Conservation (phyloP, 192 early-diverging fungal genomes). For the Entomortierella chlamydospora region DNA sequence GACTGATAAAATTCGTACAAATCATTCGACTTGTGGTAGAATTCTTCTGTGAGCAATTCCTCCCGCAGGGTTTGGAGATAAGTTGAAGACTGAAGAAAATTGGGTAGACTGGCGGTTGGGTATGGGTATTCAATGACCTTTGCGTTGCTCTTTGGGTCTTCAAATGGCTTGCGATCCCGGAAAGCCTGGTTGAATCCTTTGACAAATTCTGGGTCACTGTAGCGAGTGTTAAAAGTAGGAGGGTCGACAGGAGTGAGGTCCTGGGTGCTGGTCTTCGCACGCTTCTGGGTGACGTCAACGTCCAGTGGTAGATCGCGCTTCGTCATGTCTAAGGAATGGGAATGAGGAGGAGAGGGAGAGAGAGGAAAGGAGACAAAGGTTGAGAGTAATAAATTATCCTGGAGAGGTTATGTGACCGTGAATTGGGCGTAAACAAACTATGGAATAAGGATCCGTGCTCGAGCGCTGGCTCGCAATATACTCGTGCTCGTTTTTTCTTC, state of each 20-base stretch:
- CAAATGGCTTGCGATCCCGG: constrained; percentile 28
- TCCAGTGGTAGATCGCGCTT: constrained; percentile 22
- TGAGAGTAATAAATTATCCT: not conserved
- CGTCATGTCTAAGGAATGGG: constrained; percentile 22
- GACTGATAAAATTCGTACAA: constrained; percentile 79
- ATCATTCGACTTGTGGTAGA: constrained; percentile 70
- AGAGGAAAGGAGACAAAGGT: not conserved
- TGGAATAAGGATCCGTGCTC: not conserved
- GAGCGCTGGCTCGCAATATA: too few species aligned
- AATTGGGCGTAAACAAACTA: constrained; percentile 14
- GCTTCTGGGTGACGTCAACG: constrained; percentile 14
- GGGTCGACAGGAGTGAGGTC: constrained; percentile 8
- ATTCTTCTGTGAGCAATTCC: constrained; percentile 50
- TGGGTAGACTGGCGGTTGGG: constrained; percentile 43
- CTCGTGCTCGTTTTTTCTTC: not conserved
- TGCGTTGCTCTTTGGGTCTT: constrained; percentile 34
- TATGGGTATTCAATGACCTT: constrained; percentile 43
- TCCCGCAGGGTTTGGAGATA: constrained; percentile 54
- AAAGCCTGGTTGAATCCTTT: constrained; percentile 51
- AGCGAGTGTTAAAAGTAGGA: constrained; percentile 51
- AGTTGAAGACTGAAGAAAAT: constrained; percentile 44
- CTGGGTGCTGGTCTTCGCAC: constrained; percentile 21
- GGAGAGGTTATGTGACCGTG: not conserved
- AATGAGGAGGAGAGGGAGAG: not conserved
- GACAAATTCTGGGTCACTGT: constrained; percentile 44